Conservation (phyloP, 495 filamentous ascomycete genomes). For the Penicillium desertorum region DNA sequence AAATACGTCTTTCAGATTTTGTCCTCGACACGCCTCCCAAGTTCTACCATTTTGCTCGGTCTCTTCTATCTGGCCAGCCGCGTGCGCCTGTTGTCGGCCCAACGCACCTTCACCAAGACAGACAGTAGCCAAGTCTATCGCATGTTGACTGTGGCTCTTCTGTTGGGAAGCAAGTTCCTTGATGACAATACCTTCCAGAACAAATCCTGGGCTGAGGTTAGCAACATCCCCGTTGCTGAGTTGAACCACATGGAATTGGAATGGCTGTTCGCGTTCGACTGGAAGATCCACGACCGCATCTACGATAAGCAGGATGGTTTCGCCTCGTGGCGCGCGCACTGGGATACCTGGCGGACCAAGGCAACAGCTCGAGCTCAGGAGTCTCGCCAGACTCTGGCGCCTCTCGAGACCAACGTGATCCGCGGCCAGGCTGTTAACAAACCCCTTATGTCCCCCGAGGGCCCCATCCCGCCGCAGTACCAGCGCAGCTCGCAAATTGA, state of each 20-base stretch:
- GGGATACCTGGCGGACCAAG: constrained; percentile 74
- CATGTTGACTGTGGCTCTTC: constrained; percentile 82
- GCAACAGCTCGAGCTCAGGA: constrained; percentile 54
- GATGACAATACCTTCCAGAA: constrained; percentile 99
- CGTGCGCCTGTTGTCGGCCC: constrained; percentile 67
- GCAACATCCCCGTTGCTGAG: constrained; percentile 82
- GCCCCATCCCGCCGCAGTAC: constrained; percentile 52
- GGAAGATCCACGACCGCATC: constrained; percentile 86
- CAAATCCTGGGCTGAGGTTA: constrained; percentile 97
- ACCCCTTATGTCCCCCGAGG: constrained; percentile 51
- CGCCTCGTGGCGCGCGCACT: constrained; percentile 76
- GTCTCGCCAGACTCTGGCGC: constrained; percentile 60
- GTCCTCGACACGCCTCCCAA: constrained; percentile 90
- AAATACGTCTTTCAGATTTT: constrained; percentile 95
- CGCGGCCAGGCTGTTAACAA: constrained; percentile 47
- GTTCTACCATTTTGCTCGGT: constrained; percentile 90
- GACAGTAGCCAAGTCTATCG: constrained; percentile 79
- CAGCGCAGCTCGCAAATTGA: constrained; percentile 50
- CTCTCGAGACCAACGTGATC: constrained; percentile 66
- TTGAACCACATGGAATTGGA: constrained; percentile 89
- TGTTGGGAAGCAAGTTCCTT: constrained; percentile 96
- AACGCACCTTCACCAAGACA: constrained; percentile 51
- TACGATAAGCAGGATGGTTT: constrained; percentile 77
- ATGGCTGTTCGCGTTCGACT: constrained; percentile 83
- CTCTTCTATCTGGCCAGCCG: constrained; percentile 86